Conservation (phyloP, 192 early-diverging fungal species). For the Entrophospora sp. region DNA sequence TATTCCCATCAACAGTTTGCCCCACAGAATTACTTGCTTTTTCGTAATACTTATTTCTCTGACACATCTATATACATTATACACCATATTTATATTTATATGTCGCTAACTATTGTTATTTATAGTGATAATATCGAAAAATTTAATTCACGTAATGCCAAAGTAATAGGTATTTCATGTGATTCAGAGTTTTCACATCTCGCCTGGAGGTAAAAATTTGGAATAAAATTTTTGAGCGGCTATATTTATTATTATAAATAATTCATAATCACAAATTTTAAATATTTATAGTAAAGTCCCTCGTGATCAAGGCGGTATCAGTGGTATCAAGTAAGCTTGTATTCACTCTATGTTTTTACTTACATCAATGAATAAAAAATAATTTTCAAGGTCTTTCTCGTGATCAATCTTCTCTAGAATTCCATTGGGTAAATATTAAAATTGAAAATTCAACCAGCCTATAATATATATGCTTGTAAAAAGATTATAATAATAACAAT, state of each 20-base stretch:
- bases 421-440: constrained; percentile 7
- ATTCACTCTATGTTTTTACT: background rate
- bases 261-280: too few relatives aligned
- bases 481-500: background rate
- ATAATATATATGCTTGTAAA: too few relatives aligned
- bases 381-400: background rate
- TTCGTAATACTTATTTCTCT: too few relatives aligned
- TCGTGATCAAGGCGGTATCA: constrained; percentile 77
- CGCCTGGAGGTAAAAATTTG: constrained; percentile 59
- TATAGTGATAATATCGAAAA: constrained; percentile 63
- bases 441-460: too few relatives aligned
- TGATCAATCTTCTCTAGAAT: background rate
- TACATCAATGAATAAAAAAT: constrained; percentile 18
- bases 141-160: constrained; percentile 65
- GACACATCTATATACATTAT: too few relatives aligned
- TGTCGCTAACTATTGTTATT: background rate
- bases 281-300: constrained; percentile 44
- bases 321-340: constrained; percentile 49
- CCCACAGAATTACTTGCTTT: constrained; percentile 89
- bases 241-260: too few relatives aligned
- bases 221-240: too few relatives aligned
- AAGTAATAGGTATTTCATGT: constrained; percentile 56
- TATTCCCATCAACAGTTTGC: constrained; percentile 40
- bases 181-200: constrained; percentile 67
- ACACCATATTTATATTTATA: background rate